These are phyloP conservation scores for Penicillium lividum DNA, from an alignment of 495 filamentous ascomycete species.

Conservation along the genomic window DNA sequence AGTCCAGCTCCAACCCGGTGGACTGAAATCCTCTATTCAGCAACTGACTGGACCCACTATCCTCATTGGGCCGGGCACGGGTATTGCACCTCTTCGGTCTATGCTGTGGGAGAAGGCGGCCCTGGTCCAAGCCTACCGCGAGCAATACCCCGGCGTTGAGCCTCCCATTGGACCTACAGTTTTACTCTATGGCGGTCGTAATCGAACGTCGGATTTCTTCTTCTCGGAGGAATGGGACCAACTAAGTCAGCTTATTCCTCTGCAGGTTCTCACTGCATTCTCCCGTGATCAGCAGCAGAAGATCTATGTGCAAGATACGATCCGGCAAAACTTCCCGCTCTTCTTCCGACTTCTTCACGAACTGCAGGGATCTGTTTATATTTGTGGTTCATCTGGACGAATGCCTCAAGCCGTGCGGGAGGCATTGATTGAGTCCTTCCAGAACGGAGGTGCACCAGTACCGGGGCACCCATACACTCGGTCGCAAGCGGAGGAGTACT, in stretches of 20 bases:
- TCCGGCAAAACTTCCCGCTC: slow-evolving; percentile 58
- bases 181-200: slow-evolving; percentile 82
- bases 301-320: slow-evolving; percentile 85
- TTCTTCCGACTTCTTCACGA: slow-evolving; percentile 61
- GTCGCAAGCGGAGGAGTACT: slow-evolving; percentile 56
- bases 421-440: slow-evolving; percentile 73
- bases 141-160: slow-evolving; percentile 32
- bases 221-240: slow-evolving; percentile 74
- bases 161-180: slow-evolving; percentile 36
- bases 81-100: slow-evolving; percentile 83
- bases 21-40: slow-evolving; percentile 50
- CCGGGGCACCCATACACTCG: slow-evolving; percentile 32
- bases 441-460: slow-evolving; percentile 32
- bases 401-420: slow-evolving; percentile 91
- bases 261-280: slow-evolving; percentile 75
- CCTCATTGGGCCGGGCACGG: slow-evolving; percentile 87
- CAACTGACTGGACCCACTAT: slow-evolving; percentile 61
- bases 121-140: slow-evolving; percentile 40
- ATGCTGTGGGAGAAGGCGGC: slow-evolving; percentile 69
- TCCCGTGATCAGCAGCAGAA: slow-evolving; percentile 77
- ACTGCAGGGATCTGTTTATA: slow-evolving; percentile 59
- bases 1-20: slow-evolving; percentile 60
- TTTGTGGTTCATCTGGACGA: slow-evolving; percentile 80
- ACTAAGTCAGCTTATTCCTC: slow-evolving; percentile 32
- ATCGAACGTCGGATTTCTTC: slow-evolving; percentile 70